Base-by-base conservation (phyloP, 257 asterid species). In the Solanum arcanum region DNA sequence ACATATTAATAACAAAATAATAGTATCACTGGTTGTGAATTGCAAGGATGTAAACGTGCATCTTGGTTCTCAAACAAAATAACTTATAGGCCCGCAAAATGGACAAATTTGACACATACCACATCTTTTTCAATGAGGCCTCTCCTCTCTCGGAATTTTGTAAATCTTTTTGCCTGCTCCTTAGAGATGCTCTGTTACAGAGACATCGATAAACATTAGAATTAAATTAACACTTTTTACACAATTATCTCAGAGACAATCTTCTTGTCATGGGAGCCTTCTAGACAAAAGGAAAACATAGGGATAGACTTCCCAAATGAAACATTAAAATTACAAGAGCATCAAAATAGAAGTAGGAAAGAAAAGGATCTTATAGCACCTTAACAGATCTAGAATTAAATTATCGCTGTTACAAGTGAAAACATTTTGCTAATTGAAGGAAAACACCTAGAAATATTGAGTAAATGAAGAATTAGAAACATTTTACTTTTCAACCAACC, bases 131-230 rank as follows among this genome's bases (percentile, higher is more conserved):
- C 98, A 44, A 97, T 96, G 73, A 96, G 98, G 91, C 98, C 94
- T 93, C 94, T 97, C 94, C 99, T 97, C 94, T 96, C 99, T 89
- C 99, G 94, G 91, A 94, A 97, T 91, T 97, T 97, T 25, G 99
- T 94, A 91, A 97, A 97, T 91, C 95, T 95, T 87, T 90, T 96
- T 11, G 99, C 98, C 89, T 97, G 99, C 90, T 93, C 95, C 13
- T 89, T 41, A 16, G 98, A 95, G 90, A 97, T 95, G 90, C 96
- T 95, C 99, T 97, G 94, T 87, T 87, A 62, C 44, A 80, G 68
- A 80, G 20, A 47, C 35, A 20, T 18, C 68, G 18, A 64, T 31
- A 76, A 42, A 41, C 59, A n/a, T 41, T 75, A 75, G 83, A 75
- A 21, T 37, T 39, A 75, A 21, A 21, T 6, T 27, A 21, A 29